Evolutionary conservation across 306 rosid species (phyloP).

Genomic region (Trifolium dubium): DNA sequence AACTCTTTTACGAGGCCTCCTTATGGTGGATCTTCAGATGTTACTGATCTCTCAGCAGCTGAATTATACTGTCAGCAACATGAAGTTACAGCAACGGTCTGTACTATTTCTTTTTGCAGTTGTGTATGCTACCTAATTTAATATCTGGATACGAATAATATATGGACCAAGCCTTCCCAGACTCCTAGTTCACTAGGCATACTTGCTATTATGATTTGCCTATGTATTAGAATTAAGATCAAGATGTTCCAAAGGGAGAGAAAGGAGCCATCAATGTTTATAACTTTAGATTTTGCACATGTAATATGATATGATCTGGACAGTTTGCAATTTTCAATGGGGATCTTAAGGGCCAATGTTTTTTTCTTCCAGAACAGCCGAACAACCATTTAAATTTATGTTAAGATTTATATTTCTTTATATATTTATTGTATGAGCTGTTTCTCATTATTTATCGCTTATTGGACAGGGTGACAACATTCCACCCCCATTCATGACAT

Average conservation of each 20-base stretch:
- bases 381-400: constrained; percentile 4
- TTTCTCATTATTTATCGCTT: constrained; percentile 40
- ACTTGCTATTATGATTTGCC: constrained; percentile 18
- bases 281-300: not conserved
- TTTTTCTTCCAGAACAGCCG: constrained; percentile 18
- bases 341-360: constrained; percentile 8
- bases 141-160: constrained; percentile 28
- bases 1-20: constrained; percentile 67
- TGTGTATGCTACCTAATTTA: not conserved
- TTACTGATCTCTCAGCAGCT: constrained; percentile 70
- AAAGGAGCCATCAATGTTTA: not conserved
- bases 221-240: constrained; percentile 13
- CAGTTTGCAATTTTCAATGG: not conserved
- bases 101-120: constrained; percentile 41
- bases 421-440: constrained; percentile 14
- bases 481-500: constrained; percentile 93
- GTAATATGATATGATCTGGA: not conserved
- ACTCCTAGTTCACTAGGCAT: constrained; percentile 6
- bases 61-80: constrained; percentile 86
- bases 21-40: constrained; percentile 60
- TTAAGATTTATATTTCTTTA: constrained; percentile 19
- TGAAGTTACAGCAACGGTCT: constrained; percentile 91
- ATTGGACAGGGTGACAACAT: constrained; percentile 85
- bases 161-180: constrained; percentile 13
- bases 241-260: constrained; percentile 6